phyloP scores from a whole-genome alignment of 257 asterid species.

The Lantana camara region DNA sequence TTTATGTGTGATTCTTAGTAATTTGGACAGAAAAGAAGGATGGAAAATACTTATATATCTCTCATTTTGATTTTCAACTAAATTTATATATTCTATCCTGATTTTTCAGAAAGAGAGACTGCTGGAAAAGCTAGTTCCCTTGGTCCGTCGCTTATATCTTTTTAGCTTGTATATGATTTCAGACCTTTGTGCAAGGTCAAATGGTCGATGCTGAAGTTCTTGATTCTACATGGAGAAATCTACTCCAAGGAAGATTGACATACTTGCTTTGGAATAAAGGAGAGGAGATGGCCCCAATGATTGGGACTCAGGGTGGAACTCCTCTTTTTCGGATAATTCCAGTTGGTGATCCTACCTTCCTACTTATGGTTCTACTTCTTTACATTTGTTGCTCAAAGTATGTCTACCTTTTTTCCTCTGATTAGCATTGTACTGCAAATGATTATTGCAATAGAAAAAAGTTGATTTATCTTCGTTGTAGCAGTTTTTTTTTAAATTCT shows the following conservation, averaged over 20 bases:
- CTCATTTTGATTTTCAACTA: background rate
- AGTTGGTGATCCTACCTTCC: constrained; percentile 53
- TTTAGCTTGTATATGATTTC: constrained; percentile 29
- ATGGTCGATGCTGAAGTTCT: constrained; percentile 42
- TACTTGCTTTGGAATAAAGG: constrained; percentile 78
- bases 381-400: constrained; percentile 19
- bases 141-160: background rate
- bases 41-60: background rate
- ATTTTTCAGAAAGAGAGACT: background rate
- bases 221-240: constrained; percentile 53
- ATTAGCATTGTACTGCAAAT: background rate
- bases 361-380: constrained; percentile 48
- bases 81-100: background rate
- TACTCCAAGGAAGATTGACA: constrained; percentile 73
- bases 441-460: no score
- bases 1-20: constrained; percentile 1
- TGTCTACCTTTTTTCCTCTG: background rate
- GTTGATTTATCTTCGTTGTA: no score
- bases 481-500: no score
- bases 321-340: constrained; percentile 89
- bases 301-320: constrained; percentile 69
- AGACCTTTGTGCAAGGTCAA: constrained; percentile 57
- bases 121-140: background rate
- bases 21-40: no score
- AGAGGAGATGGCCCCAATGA: constrained; percentile 75